These are phyloP conservation scores for Petunia secreta DNA, from an alignment of 257 asterid species.

Conservation along the genomic window DNA sequence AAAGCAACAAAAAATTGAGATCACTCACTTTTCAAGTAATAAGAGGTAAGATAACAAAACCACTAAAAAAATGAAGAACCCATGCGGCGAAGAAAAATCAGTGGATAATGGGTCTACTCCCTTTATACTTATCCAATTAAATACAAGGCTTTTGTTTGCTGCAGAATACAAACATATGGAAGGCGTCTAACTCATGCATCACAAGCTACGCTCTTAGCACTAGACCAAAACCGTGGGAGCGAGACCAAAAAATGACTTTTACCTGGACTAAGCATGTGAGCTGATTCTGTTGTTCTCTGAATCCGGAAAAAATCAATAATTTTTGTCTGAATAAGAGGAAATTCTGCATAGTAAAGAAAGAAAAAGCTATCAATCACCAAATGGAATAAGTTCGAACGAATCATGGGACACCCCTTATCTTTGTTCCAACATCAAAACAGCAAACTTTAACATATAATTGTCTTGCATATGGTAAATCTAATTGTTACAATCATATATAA, in stretches of 20 bases:
- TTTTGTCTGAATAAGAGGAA: slow-evolving; percentile 80
- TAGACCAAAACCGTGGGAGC: no score
- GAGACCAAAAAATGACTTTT: neutral
- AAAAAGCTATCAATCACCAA: neutral
- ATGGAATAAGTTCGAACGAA: neutral
- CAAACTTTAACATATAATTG: neutral
- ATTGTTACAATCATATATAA: neutral
- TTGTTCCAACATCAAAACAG: neutral
- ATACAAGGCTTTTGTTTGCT: no score
- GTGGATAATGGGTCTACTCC: no score
- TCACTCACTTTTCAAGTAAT: neutral
- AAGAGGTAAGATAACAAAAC: neutral
- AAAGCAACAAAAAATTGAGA: neutral
- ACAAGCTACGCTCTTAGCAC: no score
- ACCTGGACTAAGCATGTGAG: slow-evolving; percentile 52
- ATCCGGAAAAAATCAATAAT: slow-evolving; percentile 87
- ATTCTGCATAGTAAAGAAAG: slow-evolving; percentile 45
- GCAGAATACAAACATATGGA: no score
- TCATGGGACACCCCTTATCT: neutral
- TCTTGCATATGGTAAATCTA: neutral
- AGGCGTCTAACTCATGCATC: no score
- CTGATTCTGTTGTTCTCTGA: slow-evolving; percentile 50
- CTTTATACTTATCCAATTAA: no score
- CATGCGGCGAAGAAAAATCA: neutral
- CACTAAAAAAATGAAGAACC: neutral